phyloP scores from a whole-genome alignment of 495 filamentous ascomycete species.

The Staphylotrichum longicolle region DNA sequence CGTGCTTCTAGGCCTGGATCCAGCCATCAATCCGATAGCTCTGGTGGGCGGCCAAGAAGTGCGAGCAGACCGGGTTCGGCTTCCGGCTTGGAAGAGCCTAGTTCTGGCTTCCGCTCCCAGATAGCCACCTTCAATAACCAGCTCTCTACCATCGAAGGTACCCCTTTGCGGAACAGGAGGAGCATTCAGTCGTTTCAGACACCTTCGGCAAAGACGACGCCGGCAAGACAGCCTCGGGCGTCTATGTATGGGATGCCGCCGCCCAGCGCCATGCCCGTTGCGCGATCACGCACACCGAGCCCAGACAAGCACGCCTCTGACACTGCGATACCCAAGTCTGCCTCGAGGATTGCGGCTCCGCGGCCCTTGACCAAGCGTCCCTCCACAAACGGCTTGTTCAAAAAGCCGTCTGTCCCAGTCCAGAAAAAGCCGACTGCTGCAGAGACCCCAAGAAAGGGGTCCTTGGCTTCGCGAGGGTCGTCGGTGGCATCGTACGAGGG shows the following conservation, averaged over 20 bases:
- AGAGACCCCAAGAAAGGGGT: constrained; percentile 40
- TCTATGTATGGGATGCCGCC: constrained; percentile 21
- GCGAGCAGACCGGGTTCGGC: constrained; percentile 45
- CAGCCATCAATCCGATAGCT: constrained; percentile 45
- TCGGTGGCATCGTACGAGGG: constrained; percentile 51
- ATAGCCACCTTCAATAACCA: constrained; percentile 37
- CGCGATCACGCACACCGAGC: constrained; percentile 42
- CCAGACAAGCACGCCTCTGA: constrained; percentile 38
- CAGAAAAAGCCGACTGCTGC: constrained; percentile 37
- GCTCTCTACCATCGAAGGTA: constrained; percentile 39
- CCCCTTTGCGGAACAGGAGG: constrained; percentile 31
- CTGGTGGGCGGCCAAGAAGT: constrained; percentile 31
- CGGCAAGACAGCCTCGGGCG: constrained; percentile 15
- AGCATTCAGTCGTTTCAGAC: constrained; percentile 31
- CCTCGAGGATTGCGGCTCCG: constrained; percentile 50
- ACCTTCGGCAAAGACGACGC: constrained; percentile 15
- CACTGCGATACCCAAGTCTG: constrained; percentile 38
- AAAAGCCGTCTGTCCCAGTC: constrained; percentile 49
- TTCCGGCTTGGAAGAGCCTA: constrained; percentile 34
- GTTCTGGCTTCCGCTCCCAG: constrained; percentile 33
- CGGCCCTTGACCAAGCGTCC: constrained; percentile 54
- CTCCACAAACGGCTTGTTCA: constrained; percentile 54
- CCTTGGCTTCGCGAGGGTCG: constrained; percentile 45
- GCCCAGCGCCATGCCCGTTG: constrained; percentile 28
- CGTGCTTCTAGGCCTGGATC: constrained; percentile 43